These are phyloP conservation scores for Candida smagusa DNA, from an alignment of 1,139 yeast genomes.

Conservation along the genomic window DNA sequence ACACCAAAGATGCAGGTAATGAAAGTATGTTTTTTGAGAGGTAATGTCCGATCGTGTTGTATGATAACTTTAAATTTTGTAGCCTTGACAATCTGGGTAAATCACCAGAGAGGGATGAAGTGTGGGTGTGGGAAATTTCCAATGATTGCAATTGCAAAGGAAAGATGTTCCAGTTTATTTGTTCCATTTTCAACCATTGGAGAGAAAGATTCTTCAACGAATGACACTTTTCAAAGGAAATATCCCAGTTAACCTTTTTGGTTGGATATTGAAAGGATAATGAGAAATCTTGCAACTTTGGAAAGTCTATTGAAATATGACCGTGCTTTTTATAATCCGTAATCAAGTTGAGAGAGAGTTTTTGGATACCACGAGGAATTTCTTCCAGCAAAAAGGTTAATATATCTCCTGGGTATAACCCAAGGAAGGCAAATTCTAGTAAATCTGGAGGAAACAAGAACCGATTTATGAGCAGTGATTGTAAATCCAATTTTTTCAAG, in stretches of 20 bases:
- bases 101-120: background rate
- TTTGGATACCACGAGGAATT: too few species aligned
- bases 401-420: too few species aligned
- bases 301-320: too few species aligned
- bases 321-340: too few species aligned
- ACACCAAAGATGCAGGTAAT: background rate
- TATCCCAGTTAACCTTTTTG: background rate
- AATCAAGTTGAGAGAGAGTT: too few species aligned
- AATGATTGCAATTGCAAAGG: background rate
- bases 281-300: too few species aligned
- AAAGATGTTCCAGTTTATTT: background rate
- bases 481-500: too few species aligned
- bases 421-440: too few species aligned
- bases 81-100: background rate
- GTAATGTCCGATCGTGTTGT: background rate
- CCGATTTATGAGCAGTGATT: too few species aligned
- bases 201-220: background rate
- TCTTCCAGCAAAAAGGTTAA: too few species aligned
- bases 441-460: too few species aligned
- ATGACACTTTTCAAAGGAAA: background rate
- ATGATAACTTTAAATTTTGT: background rate
- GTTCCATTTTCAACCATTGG: background rate
- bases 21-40: background rate
- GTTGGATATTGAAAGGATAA: too few species aligned
- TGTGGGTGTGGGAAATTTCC: background rate